Percentiles rank a stretch among this genome's conserved stretches.
Conservation (phyloP, 495 filamentous ascomycete genomes). For the Xylaria cubensis region DNA sequence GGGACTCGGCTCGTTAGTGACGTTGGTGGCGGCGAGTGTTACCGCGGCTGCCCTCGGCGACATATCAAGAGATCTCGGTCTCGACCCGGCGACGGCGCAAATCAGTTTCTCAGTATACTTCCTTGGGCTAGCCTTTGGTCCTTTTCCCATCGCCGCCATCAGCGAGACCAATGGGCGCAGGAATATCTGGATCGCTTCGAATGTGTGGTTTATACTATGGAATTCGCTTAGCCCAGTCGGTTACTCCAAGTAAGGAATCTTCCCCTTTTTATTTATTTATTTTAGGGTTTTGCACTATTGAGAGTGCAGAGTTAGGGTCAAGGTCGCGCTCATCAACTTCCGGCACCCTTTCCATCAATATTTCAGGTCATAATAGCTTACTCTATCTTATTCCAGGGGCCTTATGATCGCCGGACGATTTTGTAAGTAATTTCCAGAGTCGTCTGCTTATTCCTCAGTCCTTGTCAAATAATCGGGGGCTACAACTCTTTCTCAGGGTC, state of each 20-base stretch:
- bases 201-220: slow-evolving; percentile 44
- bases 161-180: slow-evolving; percentile 48
- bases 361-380: neutral
- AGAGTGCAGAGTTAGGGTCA: neutral
- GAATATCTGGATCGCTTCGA: slow-evolving; percentile 40
- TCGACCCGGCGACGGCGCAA: slow-evolving; percentile 28
- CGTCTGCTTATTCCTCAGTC: neutral
- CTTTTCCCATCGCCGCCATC: slow-evolving; percentile 47
- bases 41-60: slow-evolving; percentile 46
- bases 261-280: neutral
- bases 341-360: neutral
- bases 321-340: neutral
- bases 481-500: neutral
- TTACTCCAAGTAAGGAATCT: slow-evolving; percentile 31
- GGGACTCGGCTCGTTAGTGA: slow-evolving; percentile 42
- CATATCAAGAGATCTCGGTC: slow-evolving; percentile 45
- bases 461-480: neutral
- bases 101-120: slow-evolving; percentile 61
- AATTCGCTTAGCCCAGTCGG: slow-evolving; percentile 48
- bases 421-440: neutral
- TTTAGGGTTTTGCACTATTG: neutral
- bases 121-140: slow-evolving; percentile 57
- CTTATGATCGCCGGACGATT: slow-evolving; percentile 45
- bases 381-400: neutral
- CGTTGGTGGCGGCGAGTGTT: slow-evolving; percentile 43